phyloP scores from a whole-genome alignment of 2,329 filamentous ascomycete genomes.

The Apiospora rasikravindrae region DNA sequence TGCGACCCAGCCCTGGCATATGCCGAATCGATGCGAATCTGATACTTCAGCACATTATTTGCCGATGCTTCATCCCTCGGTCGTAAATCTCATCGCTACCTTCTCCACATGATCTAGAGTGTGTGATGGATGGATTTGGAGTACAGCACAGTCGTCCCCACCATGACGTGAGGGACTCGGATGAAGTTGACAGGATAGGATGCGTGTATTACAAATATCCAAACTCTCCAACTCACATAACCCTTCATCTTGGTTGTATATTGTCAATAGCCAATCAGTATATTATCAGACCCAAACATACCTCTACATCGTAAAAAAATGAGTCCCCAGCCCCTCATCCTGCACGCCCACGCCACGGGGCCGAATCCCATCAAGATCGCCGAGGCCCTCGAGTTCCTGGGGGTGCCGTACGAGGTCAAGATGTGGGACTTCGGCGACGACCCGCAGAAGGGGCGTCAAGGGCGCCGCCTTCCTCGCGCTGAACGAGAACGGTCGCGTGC shows the following conservation, averaged over 20 bases:
- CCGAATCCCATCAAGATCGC: constrained; percentile 52
- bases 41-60: neutral
- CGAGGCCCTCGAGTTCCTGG: constrained; percentile 45
- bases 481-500: constrained; percentile 50
- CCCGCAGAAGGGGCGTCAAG: constrained; percentile 43
- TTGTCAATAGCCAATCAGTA: neutral
- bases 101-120: neutral
- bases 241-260: neutral
- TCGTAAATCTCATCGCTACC: neutral
- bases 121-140: neutral
- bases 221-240: neutral
- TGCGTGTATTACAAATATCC: neutral
- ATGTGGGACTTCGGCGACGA: constrained; percentile 47
- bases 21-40: neutral
- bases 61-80: neutral
- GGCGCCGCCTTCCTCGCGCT: constrained; percentile 44
- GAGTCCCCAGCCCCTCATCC: constrained; percentile 39
- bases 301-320: neutral
- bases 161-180: constrained; percentile 1
- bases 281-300: neutral
- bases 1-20: no score
- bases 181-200: neutral
- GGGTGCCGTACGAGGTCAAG: constrained; percentile 46
- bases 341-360: constrained; percentile 46
- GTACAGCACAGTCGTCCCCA: neutral